These are phyloP conservation scores for Plasmodium chabaudi DNA, from an alignment of 169 alveolate species.

Conservation along the genomic window DNA sequence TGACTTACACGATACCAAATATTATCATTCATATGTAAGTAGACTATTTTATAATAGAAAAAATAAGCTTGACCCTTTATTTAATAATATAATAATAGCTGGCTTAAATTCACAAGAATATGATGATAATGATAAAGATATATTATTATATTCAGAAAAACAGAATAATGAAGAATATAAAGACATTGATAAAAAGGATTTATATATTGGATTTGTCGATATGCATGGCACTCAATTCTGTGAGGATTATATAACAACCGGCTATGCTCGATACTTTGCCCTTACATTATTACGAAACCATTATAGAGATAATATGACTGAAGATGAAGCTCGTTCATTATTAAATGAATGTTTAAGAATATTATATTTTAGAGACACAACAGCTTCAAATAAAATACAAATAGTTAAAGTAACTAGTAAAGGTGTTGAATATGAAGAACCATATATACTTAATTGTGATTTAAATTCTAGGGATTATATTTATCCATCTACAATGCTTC, in stretches of 20 bases:
- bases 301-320: constrained; percentile 78
- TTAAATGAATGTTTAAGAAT: constrained; percentile 79
- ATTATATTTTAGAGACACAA: constrained; percentile 51
- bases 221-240: constrained; percentile 79
- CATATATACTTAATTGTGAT: constrained; percentile 30
- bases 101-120: constrained; percentile 79
- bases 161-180: constrained; percentile 49
- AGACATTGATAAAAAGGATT: constrained; percentile 55
- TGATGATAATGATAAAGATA: constrained; percentile 72
- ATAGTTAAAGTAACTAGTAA: constrained; percentile 69
- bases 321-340: constrained; percentile 78
- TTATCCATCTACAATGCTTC: constrained; percentile 66
- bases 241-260: constrained; percentile 80
- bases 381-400: constrained; percentile 62
- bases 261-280: constrained; percentile 80
- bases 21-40: constrained; percentile 55
- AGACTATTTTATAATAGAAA: constrained; percentile 76
- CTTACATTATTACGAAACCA: constrained; percentile 78
- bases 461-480: constrained; percentile 40
- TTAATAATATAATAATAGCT: constrained; percentile 77
- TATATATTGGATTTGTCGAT: constrained; percentile 78
- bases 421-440: constrained; percentile 75
- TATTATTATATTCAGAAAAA: constrained; percentile 27
- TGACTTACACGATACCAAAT: constrained; percentile 33
- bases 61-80: constrained; percentile 78